Evolutionary conservation across 2,329 filamentous ascomycete genomes (phyloP), one percentile per base, ranked within the genome.

Genomic region (Neonectria coccinea): DNA sequence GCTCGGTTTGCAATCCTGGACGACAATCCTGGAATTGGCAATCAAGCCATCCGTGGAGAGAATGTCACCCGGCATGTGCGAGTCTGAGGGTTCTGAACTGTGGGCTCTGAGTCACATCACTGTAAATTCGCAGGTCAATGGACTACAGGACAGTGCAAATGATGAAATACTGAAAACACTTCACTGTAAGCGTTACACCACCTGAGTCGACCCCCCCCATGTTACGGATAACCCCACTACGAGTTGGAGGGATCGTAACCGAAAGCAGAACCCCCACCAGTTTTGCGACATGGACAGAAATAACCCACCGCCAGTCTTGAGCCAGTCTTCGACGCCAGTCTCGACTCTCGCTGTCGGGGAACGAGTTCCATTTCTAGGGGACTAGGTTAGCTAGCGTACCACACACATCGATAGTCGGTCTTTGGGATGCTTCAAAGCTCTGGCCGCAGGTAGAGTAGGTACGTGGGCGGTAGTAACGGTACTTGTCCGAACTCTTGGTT

Each of bases 21-120:
- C 56, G 51, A 48, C n/a, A 31, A 52, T 33, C 39, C 39, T 41
- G 60, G 62, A 63, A 67, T 66, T 55, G 54, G 62, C 10, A 67
- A 69, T 65, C 65, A 65, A 54, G 56, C 63, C 31, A 51, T n/a
- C 20, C 56, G 57, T 59, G 45, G 51, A 16, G 7, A 7, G 9
- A 14, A 65, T 16, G 67, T 73, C n/a, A 54, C 8, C 20, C 31
- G 18, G 1, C 27, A 57, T 58, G 68, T 70, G 67, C 52, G 67
- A 60, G 39, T 6, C 22, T 36, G 10, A 12, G 7, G 7, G 47
- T 36, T 45, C n/a, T n/a, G 54, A 16, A 73, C 70, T 70, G 70
- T 73, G 50, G n/a, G 9, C 11, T 59, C 69, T 63, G 70, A 71
- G 61, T 73, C 67, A 69, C 59, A 16, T 44, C 25, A 41, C n/a